Evolutionary conservation across 2,329 filamentous ascomycete genomes (phyloP), one percentile per base, ranked within the genome.

Genomic region (Sclerotinia nivalis): DNA sequence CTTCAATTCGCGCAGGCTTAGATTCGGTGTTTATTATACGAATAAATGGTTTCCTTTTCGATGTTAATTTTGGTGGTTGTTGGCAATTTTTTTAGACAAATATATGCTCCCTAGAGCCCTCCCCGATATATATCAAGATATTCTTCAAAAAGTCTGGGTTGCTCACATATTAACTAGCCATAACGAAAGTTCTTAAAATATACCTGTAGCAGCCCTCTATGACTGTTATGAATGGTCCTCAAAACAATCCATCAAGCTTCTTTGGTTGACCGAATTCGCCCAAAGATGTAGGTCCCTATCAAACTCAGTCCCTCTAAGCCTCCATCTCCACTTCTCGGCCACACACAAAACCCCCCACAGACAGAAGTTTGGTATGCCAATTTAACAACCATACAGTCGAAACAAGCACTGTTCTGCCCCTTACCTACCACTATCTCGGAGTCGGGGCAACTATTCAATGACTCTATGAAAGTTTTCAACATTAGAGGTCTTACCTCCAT

Each of bases 21-120:
- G 13, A 59, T 20, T 40, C 40, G 7, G 22, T 25, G 9, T 59
- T 43, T 49, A 3, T 22, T 37, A 5, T 50, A 31, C 20, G 28
- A 34, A 67, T 72, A 49, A 40, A 70, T 40, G 15, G 25, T 20
- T 67, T 71, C 54, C 20, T 66, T 22, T 74, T 73, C 45, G 68
- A 72, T 28, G 37, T 75, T 7, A 66, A 28, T 15, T 75, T 75
- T 67, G 43, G 71, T 34, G 62, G 69, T 25, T 72, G 70, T 45
- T 70, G 72, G 43, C 37, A 61, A 18, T 55, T 75, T 40, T 40
- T 40, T 75, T 45, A 64, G 71, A 61, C 71, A 66, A 28, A 59
- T 20, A 70, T 75, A 72, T 47, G 72, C 70, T 50, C 12, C 8
- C 47, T 22, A 40, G n/a, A 61, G 25, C 1, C 31, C 25, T n/a